Evolutionary conservation across 352 stramenopile species (phyloP).

Genomic region (Stramenopiles sp.): DNA sequence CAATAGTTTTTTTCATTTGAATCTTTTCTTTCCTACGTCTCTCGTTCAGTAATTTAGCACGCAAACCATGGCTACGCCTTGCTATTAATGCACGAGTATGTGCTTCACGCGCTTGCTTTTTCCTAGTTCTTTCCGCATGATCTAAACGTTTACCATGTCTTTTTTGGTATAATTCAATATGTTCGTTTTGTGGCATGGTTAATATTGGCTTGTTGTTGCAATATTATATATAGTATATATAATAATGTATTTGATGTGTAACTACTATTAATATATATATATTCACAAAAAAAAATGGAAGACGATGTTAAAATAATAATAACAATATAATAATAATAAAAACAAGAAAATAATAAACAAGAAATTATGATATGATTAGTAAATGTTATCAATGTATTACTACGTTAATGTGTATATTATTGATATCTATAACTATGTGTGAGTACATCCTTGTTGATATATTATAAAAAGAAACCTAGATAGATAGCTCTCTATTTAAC

Average conservation of each 20-base stretch:
- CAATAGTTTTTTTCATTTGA: slow-evolving; percentile 97
- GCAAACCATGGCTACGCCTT: slow-evolving; percentile 93
- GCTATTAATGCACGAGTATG: slow-evolving; percentile 91
- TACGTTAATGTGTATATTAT: too few relatives aligned
- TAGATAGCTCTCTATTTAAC: too few relatives aligned
- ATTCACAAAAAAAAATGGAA: neutral
- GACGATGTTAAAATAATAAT: neutral
- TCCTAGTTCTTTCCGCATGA: slow-evolving; percentile 78
- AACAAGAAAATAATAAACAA: too few relatives aligned
- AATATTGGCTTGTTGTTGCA: too few relatives aligned
- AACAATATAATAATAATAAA: too few relatives aligned
- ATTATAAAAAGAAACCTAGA: too few relatives aligned
- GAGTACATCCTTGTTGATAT: too few relatives aligned
- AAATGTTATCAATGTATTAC: too few relatives aligned
- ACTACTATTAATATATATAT: neutral
- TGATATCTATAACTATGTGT: too few relatives aligned
- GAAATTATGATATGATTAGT: too few relatives aligned
- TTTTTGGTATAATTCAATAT: slow-evolving; percentile 99
- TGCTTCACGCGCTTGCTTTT: slow-evolving; percentile 92
- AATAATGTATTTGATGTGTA: neutral
- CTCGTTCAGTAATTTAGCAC: slow-evolving; percentile 96
- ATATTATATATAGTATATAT: too few relatives aligned
- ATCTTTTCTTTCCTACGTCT: slow-evolving; percentile 99
- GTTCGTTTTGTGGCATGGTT: slow-evolving; percentile 91
- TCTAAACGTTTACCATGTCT: slow-evolving; percentile 95